phyloP scores from a whole-genome alignment of 305 asterid species.

The Solanum aculeatissimum region DNA sequence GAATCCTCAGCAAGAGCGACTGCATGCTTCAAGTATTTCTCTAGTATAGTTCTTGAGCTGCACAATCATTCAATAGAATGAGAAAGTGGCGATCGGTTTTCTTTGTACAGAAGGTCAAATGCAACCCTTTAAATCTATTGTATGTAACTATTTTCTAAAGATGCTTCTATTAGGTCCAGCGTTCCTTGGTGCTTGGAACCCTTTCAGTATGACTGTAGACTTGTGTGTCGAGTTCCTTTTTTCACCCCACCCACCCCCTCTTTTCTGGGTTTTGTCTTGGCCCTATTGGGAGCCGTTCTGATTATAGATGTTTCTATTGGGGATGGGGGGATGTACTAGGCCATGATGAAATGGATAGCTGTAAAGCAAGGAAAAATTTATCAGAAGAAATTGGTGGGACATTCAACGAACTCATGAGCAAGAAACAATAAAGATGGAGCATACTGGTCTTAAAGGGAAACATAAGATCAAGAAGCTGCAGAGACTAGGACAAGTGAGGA shows the following conservation, averaged over 20 bases:
- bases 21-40: conserved; percentile 91
- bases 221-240: background rate
- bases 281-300: background rate
- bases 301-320: background rate
- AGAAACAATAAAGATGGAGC: background rate
- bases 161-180: background rate
- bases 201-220: background rate
- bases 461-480: background rate
- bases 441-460: background rate
- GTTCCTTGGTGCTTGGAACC: background rate
- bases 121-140: background rate
- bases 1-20: conserved; percentile 68
- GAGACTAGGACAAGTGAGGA: background rate
- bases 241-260: background rate
- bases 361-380: background rate
- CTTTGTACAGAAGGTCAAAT: background rate
- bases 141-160: background rate
- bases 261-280: background rate
- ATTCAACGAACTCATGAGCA: background rate
- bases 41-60: conserved; percentile 93
- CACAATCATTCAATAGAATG: conserved; percentile 11
- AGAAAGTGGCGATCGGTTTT: background rate
- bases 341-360: background rate
- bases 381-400: background rate
- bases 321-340: background rate